phyloP scores from a whole-genome alignment of 345 rosid genomes.

The Boechera retrofracta region DNA sequence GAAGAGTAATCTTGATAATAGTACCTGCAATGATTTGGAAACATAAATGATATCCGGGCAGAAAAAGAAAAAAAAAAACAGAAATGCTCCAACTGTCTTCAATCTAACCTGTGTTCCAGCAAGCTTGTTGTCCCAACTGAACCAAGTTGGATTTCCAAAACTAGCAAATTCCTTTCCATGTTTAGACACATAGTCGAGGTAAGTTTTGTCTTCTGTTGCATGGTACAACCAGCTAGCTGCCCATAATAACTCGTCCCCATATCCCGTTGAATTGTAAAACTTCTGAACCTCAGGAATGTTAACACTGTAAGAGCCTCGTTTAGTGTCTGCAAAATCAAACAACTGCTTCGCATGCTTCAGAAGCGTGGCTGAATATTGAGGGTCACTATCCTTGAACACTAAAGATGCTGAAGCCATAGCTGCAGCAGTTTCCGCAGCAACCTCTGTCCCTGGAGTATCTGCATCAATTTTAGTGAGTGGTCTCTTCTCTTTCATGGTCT shows the following conservation, averaged over 20 bases:
- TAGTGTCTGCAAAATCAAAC: slow-evolving; percentile 79
- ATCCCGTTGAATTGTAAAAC: slow-evolving; percentile 90
- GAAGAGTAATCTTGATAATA: slow-evolving; percentile 81
- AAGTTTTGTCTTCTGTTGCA: slow-evolving; percentile 76
- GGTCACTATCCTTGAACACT: slow-evolving; percentile 70
- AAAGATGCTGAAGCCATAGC: slow-evolving; percentile 96
- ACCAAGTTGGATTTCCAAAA: slow-evolving; percentile 93
- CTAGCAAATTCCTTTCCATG: slow-evolving; percentile 72
- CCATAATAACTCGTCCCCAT: slow-evolving; percentile 91
- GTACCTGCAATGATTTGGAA: slow-evolving; percentile 57
- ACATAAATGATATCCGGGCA: not conserved
- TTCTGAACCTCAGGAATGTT: slow-evolving; percentile 68
- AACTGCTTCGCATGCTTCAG: slow-evolving; percentile 80
- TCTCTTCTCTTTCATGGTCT: slow-evolving; percentile 76
- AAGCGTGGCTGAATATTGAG: slow-evolving; percentile 75
- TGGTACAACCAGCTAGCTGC: slow-evolving; percentile 97
- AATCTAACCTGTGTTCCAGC: slow-evolving; percentile 86
- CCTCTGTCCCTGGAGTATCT: slow-evolving; percentile 82
- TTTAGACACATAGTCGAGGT: slow-evolving; percentile 70
- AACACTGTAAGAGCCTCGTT: slow-evolving; percentile 67
- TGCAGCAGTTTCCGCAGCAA: slow-evolving; percentile 98
- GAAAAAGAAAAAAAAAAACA: not conserved
- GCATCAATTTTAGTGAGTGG: slow-evolving; percentile 71
- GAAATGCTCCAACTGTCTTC: not conserved
- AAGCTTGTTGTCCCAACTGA: slow-evolving; percentile 96